A percentile compares a stretch with the other conserved stretches of the same genome.
These are phyloP conservation scores for Hemileccinum rubropunctum DNA, from an alignment of 768 basidiomycete genomes.

Conservation along the genomic window DNA sequence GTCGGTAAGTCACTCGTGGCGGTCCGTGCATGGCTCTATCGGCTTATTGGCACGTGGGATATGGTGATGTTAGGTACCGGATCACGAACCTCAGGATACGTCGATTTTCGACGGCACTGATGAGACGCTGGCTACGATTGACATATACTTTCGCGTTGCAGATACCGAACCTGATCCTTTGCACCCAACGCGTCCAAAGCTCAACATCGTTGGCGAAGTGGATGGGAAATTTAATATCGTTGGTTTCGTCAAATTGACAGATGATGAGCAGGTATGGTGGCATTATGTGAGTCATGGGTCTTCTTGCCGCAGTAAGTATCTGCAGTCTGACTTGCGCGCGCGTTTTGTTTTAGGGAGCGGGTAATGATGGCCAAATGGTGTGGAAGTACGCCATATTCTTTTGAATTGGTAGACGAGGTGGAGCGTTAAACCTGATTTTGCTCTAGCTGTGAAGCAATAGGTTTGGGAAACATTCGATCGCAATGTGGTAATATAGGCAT, in stretches of 20 bases:
- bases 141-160: constrained; percentile 45
- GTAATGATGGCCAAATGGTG: constrained; percentile 49
- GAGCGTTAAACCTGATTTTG: background rate
- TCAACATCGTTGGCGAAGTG: constrained; percentile 54
- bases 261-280: constrained; percentile 59
- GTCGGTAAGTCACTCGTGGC: constrained; percentile 17
- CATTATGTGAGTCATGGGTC: constrained; percentile 48
- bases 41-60: constrained; percentile 2
- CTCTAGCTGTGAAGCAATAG: constrained; percentile 57
- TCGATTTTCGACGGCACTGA: constrained; percentile 49
- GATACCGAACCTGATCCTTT: constrained; percentile 42
- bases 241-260: constrained; percentile 54
- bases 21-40: background rate
- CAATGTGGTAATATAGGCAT: constrained; percentile 54
- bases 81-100: constrained; percentile 36
- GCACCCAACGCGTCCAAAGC: constrained; percentile 50
- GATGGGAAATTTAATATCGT: constrained; percentile 46
- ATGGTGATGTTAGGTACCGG: constrained; percentile 20
- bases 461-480: constrained; percentile 60
- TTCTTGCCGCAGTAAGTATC: background rate
- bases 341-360: constrained; percentile 39
- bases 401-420: background rate
- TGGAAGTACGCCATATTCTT: constrained; percentile 47
- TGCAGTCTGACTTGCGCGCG: constrained; percentile 5
- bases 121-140: constrained; percentile 51